Evolutionary conservation across 352 stramenopile genomes (phyloP).

Genomic region (Blastocystis sp.): DNA sequence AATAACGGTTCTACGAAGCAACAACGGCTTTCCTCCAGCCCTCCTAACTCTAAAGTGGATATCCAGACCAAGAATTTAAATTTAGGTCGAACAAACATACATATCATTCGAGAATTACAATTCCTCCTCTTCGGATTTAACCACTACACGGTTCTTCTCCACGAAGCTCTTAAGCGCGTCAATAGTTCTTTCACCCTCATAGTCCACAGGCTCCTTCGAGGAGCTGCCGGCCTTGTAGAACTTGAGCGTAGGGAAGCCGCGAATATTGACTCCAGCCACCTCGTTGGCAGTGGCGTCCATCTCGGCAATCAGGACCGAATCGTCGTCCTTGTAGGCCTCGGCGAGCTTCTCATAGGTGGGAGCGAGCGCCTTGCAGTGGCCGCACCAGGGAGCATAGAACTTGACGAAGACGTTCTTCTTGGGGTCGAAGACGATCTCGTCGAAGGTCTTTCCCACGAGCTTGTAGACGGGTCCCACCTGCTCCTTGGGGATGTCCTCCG

Average conservation of each 20-base stretch:
- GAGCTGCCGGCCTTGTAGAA: conserved; percentile 77
- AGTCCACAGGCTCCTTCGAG: conserved; percentile 60
- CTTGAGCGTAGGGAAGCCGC: conserved; percentile 85
- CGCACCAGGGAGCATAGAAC: conserved; percentile 85
- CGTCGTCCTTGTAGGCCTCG: conserved; percentile 73
- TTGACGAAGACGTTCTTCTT: conserved; percentile 82
- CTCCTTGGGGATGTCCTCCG: conserved; percentile 70
- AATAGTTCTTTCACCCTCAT: conserved; percentile 61
- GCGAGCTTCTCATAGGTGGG: conserved; percentile 73
- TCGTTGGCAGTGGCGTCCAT: conserved; percentile 90
- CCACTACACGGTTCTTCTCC: conserved; percentile 63
- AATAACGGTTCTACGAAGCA: neutral
- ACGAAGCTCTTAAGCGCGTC: conserved; percentile 65
- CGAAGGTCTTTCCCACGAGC: conserved; percentile 82
- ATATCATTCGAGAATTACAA: conserved; percentile 38
- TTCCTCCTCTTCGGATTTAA: conserved; percentile 47
- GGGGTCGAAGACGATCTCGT: conserved; percentile 76
- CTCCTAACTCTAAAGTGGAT: neutral
- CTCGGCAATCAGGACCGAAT: conserved; percentile 85
- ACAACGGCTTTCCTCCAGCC: neutral
- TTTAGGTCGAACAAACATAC: conserved; percentile 16
- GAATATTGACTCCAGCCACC: conserved; percentile 82
- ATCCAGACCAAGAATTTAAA: too few species aligned
- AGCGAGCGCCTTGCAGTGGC: conserved; percentile 75
- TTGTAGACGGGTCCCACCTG: conserved; percentile 64